phyloP scores from a whole-genome alignment of 2,329 filamentous ascomycete species.

The Monosporascus cannonballus region DNA sequence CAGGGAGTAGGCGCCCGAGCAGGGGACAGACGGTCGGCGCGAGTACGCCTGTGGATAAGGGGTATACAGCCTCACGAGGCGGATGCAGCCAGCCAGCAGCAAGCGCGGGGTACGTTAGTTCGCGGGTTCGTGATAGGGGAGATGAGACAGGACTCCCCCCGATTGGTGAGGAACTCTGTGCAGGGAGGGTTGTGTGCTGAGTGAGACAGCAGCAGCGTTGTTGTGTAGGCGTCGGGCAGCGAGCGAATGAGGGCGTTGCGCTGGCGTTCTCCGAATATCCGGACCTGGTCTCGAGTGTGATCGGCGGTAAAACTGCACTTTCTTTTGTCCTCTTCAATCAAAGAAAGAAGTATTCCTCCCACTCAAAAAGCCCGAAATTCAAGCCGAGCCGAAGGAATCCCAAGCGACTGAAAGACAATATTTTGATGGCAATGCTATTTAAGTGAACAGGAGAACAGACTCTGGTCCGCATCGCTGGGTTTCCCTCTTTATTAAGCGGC shows the following conservation, averaged over 20 bases:
- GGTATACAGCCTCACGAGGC: constrained; percentile 13
- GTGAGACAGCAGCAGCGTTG: background rate
- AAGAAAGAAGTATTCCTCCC: background rate
- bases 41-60: constrained; percentile 1
- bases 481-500: too few relatives aligned
- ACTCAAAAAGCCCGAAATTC: background rate
- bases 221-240: background rate
- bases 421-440: too few relatives aligned
- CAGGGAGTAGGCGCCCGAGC: background rate
- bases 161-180: background rate
- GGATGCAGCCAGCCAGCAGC: constrained; percentile 14
- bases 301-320: background rate
- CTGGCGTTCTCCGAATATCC: background rate
- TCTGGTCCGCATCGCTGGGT: too few relatives aligned
- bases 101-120: constrained; percentile 4
- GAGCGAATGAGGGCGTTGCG: background rate
- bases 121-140: background rate
- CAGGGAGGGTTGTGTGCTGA: background rate
- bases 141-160: too few relatives aligned
- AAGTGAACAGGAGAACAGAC: background rate
- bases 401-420: too few relatives aligned
- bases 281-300: background rate
- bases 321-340: background rate
- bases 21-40: background rate
- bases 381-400: background rate